phyloP scores from a whole-genome alignment of 2,329 filamentous ascomycete species.

The Bipolaris victoriae region DNA sequence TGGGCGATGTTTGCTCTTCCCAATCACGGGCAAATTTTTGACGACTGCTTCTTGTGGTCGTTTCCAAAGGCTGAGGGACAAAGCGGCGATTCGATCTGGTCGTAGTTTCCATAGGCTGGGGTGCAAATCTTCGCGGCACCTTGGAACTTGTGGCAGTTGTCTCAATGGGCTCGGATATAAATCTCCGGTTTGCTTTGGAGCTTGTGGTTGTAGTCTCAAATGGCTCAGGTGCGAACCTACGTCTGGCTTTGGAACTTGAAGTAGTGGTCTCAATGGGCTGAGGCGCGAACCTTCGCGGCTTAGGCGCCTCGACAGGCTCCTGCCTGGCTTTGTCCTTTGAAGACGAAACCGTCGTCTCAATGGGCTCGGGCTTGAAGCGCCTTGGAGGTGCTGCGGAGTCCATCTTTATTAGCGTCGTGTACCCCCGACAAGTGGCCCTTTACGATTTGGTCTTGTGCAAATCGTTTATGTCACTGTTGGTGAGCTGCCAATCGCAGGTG shows the following conservation, averaged over 20 bases:
- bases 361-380: conserved; percentile 48
- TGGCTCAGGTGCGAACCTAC: conserved; percentile 43
- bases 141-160: conserved; percentile 32
- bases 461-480: conserved; percentile 25
- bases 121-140: conserved; percentile 62
- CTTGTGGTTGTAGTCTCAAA: conserved; percentile 48
- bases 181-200: conserved; percentile 57
- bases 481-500: conserved; percentile 20
- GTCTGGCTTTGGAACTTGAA: conserved; percentile 49
- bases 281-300: conserved; percentile 40
- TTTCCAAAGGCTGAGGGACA: conserved; percentile 48
- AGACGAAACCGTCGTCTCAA: conserved; percentile 44
- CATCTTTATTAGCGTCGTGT: conserved; percentile 28
- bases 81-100: conserved; percentile 58
- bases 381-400: conserved; percentile 39
- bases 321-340: conserved; percentile 72
- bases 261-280: conserved; percentile 51
- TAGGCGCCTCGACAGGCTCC: conserved; percentile 39
- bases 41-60: conserved; percentile 34
- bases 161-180: conserved; percentile 49
- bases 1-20: conserved; percentile 30
- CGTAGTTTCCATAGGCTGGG: conserved; percentile 75
- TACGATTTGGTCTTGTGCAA: conserved; percentile 11
- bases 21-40: conserved; percentile 38
- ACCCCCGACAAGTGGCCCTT: conserved; percentile 8